Base-by-base conservation (phyloP, 140 eudicot species). In the Anethum foeniculum region DNA sequence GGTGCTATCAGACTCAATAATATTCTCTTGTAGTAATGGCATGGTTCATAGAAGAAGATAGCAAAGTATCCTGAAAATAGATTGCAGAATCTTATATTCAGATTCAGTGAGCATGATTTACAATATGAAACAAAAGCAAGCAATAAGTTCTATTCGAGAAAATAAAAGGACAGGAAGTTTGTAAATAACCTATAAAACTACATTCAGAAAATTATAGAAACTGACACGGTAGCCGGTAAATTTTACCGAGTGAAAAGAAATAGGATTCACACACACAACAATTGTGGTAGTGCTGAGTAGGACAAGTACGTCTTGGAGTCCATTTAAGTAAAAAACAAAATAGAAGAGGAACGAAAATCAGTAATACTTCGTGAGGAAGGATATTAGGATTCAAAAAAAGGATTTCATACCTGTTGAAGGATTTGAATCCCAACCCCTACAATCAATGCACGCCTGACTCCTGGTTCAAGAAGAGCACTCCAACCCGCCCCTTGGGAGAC, bases 401-500 rank as follows among this genome's bases (percentile, higher is more conserved):
- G 44, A 21, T 7, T 58, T 47, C 64, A 56, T 83, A 84, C 92
- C 90, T 89, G 93, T 80, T 89, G 93, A 86, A 89, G 93, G 81
- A 89, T 77, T 72, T 89, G 93, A 84, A 89, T 89, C 52, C 85
- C 87, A 64, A 89, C 73, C 32, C 93, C 93, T 68, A 89, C 93
- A 62, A 89, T 69, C 71, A 89, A 82, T 15, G 93, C 93, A 54
- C 87, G 93, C 23, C 84, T 85, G 64, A 89, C 93, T n/a, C 92
- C 93, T 3, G 93, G 93, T 9, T 89, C 93, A 79, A 56, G 85
- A 44, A 89, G 87, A 0, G 89, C 86, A 14, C 88, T 75, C 93
- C 89, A 89, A 56, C 64, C 47, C 4, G 83, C 76, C 7, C 77
- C 81, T 83, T 85, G 82, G 4, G 83, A 75, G 67, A 82, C 87